Evolutionary conservation across 805 yeast genomes (phyloP).

Genomic region (Kuraishia borneana): DNA sequence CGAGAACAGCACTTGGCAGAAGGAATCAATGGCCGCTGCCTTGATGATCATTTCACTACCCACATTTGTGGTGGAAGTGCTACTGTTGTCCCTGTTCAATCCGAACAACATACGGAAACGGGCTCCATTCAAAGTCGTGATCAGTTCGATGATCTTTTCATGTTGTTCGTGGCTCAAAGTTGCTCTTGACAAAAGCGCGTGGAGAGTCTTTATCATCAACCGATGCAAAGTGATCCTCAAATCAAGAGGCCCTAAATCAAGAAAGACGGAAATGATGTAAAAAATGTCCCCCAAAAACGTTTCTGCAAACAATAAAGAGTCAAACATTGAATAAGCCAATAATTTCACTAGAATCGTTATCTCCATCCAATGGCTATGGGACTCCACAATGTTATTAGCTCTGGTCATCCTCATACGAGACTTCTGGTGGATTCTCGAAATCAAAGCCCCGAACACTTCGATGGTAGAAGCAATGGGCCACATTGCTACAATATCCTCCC

Average conservation of each 20-base stretch:
- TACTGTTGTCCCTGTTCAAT: slow-evolving; percentile 38
- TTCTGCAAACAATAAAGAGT: slow-evolving; percentile 49
- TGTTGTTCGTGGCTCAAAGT: slow-evolving; percentile 29
- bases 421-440: slow-evolving; percentile 43
- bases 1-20: slow-evolving; percentile 43
- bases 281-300: slow-evolving; percentile 63
- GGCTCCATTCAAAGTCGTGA: slow-evolving; percentile 42
- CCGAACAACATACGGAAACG: slow-evolving; percentile 63
- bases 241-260: slow-evolving; percentile 38
- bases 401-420: slow-evolving; percentile 38
- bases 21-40: slow-evolving; percentile 40
- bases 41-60: slow-evolving; percentile 25
- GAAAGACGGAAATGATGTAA: slow-evolving; percentile 51
- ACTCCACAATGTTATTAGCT: slow-evolving; percentile 31
- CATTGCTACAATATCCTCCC: slow-evolving; percentile 53
- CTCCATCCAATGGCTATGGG: slow-evolving; percentile 58
- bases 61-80: slow-evolving; percentile 8
- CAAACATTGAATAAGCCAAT: slow-evolving; percentile 58
- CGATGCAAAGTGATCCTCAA: slow-evolving; percentile 53
- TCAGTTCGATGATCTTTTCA: slow-evolving; percentile 32
- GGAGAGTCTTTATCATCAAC: slow-evolving; percentile 54
- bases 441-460: slow-evolving; percentile 58
- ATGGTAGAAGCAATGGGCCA: slow-evolving; percentile 57
- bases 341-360: slow-evolving; percentile 56
- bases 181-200: slow-evolving; percentile 52